Conservation (phyloP, 2,329 filamentous ascomycete genomes). For the Colletotrichum sp. region DNA sequence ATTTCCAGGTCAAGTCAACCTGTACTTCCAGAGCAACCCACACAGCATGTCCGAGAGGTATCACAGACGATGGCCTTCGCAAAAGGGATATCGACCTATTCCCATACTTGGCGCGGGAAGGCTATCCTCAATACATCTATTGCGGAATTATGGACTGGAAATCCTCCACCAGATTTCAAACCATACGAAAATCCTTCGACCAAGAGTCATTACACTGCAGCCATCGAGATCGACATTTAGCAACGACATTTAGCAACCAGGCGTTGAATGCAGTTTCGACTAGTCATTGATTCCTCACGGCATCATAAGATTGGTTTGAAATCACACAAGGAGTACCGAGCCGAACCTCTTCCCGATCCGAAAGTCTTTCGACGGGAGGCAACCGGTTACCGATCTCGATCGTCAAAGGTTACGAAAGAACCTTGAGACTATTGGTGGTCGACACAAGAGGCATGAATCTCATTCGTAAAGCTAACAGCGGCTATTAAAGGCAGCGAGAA, state of each 20-base stretch:
- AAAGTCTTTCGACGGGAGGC: not conserved
- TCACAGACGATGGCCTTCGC: not conserved
- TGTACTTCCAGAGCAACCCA: not conserved
- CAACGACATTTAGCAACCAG: accelerated
- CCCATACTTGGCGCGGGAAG: accelerated
- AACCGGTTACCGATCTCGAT: not conserved
- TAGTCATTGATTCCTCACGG: not conserved
- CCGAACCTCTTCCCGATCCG: not conserved
- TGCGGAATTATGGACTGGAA: not conserved
- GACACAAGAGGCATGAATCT: not conserved
- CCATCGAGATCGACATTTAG: accelerated
- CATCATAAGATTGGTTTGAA: not conserved
- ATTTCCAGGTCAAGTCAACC: not conserved
- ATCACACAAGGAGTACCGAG: not conserved
- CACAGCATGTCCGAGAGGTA: accelerated
- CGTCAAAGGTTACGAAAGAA: not conserved
- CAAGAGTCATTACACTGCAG: not conserved
- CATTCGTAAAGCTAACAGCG: not conserved
- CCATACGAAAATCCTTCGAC: not conserved
- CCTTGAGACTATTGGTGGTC: not conserved
- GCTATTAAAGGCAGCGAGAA: not conserved
- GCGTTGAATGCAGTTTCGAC: not conserved
- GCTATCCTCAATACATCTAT: not conserved
- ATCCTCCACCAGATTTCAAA: accelerated
- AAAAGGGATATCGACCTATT: not conserved